Base-by-base conservation (phyloP, 495 filamentous ascomycete genomes). In the Tetracladium setigerum region DNA sequence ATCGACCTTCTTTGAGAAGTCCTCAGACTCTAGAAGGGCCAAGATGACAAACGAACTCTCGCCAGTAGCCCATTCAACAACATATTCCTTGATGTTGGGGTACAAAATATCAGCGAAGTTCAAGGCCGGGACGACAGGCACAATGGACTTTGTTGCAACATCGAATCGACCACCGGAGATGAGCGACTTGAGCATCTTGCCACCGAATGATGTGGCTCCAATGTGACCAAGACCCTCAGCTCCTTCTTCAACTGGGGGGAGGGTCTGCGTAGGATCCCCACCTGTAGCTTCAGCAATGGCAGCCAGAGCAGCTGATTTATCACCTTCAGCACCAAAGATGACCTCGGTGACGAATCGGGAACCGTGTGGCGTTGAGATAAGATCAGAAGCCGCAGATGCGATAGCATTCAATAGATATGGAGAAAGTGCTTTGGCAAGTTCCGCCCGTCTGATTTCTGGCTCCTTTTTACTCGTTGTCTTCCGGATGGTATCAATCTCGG, bases 381-480 rank as follows among this genome's bases (percentile, higher is more conserved):
- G 66, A 16, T 79, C 73, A 10, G 72, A 67, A 3, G 86, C 76
- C n/a, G 81, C 74, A 3, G 74, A 70, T 4, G 76, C 74, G 44
- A 96, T 84, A 13, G 86, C 74, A 11, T 79, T 71, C 9, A 99
- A 72, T 1, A 95, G 66, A 5, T 77, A 63, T 14, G 77, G 71
- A 0, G 84, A 84, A 22, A 89, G 58, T 27, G 79, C 74, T 44
- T 76, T 77, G 32, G 87, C 69, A 31, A 97, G 70, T 58, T 95
- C 94, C 49, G 79, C 73, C 40, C 82, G 81, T 30, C 94, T 78
- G 31, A 77, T 65, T 13, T 78, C 79, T 2, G 87, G 71, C 47
- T 94, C 86, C 62, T 99, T 99, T 68, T 96, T 99, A 44, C 87
- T 94, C 12, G 87, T 92, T 24, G 73, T 78, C 50, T 78, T 76